Base-by-base conservation (phyloP, 2,329 filamentous ascomycete genomes). In the Ustulina deusta region DNA sequence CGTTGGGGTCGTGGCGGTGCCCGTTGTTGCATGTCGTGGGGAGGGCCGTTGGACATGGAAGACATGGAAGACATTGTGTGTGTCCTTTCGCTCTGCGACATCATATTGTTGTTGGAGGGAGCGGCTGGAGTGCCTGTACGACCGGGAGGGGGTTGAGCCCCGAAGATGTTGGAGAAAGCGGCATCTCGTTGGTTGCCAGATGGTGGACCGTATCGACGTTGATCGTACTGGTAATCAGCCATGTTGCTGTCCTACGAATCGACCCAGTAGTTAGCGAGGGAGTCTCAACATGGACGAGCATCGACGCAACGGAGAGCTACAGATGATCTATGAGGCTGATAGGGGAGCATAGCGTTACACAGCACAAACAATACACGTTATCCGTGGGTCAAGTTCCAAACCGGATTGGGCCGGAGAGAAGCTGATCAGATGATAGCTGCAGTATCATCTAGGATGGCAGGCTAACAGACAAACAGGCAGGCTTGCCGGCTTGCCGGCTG, bases 41-140 rank as follows among this genome's bases (percentile, higher is more conserved):
- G 65, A 13, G 61, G 63, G n/a, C 77, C 61, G 79, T 78, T 29
- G 89, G 86, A 88, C 89, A 93, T 92, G 69, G 93, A 90, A 49
- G 86, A 88, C 89, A 93, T 92, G 69, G 93, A 90, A 49, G 86
- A 88, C 90, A 93, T 92, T 67, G 93, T 97, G 72, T 93, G 90
- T 55, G 93, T 93, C 74, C 94, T 89, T 73, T 92, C 92, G 59
- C 83, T 82, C 62, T 84, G 83, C 66, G 86, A 84, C 75, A 82
- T 82, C 78, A 84, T 83, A 74, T 83, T 79, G 56, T 84, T 81
- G 57, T 79, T 81, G 63, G 91, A 86, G 71, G 93, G 90, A 63
- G 92, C 94, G 71, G 91, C 96, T 94, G 98, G 97, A 29, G 95
- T 97, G 78, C 97, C 94, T 65, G 94, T 97, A 79, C 96, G 91